Evolutionary conservation across 257 asterid genomes (phyloP).

Genomic region (Agastache rugosa): DNA sequence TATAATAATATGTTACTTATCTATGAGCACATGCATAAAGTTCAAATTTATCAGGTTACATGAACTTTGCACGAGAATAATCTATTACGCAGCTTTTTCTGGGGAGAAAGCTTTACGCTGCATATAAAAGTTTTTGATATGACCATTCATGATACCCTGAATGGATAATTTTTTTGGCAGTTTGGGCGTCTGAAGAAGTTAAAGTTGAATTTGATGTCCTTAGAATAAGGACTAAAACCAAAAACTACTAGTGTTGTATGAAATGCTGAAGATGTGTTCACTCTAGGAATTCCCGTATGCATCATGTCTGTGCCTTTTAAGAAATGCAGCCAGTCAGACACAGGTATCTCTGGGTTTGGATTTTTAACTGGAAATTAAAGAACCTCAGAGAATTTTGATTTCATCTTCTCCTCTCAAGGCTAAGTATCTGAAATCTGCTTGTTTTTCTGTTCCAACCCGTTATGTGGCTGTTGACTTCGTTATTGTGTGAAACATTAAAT

Average conservation of each 20-base stretch:
- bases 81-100: neutral
- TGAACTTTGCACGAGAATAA: slow-evolving; percentile 22
- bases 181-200: too few relatives aligned
- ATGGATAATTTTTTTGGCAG: too few relatives aligned
- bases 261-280: slow-evolving; percentile 2
- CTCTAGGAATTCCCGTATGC: neutral
- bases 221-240: neutral
- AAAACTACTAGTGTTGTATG: slow-evolving; percentile 12
- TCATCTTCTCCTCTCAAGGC: too few relatives aligned
- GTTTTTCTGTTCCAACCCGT: too few relatives aligned
- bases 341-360: neutral
- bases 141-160: too few relatives aligned
- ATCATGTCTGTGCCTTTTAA: neutral
- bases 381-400: too few relatives aligned
- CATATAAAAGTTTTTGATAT: too few relatives aligned
- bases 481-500: too few relatives aligned
- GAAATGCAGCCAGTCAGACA: neutral
- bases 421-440: too few relatives aligned
- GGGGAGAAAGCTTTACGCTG: too few relatives aligned
- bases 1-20: neutral
- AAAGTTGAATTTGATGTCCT: too few relatives aligned
- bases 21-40: slow-evolving; percentile 14
- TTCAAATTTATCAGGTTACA: neutral
- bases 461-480: too few relatives aligned
- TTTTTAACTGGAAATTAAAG: neutral